Evolutionary conservation across 139 green algal genomes (phyloP), one percentile per base, ranked within the genome.

Genomic region (Chlorella sp.): DNA sequence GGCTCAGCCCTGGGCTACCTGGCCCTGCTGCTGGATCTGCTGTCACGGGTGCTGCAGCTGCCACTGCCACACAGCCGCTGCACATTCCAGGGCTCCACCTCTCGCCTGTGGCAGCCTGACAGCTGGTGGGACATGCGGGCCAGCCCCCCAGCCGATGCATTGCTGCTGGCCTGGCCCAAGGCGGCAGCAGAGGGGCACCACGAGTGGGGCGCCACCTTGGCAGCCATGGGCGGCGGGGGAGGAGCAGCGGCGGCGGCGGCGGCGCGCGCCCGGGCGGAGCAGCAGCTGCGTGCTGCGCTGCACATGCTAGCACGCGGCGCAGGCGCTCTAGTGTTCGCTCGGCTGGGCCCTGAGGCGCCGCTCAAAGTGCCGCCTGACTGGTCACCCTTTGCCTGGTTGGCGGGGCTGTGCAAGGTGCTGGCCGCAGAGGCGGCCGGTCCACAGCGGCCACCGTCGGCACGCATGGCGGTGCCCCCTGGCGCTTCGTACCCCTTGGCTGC

Each of bases 1-100:
- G 90, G 80, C 67, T 84, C 89, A 36, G 89, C 88, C 0, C 88
- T 96, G 56, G 93, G 93, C 79, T 95, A 95, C 90, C 55, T 91
- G 41, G 86, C 94, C 70, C 86, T 93, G 65, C 88, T 95, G 39
- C 26, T 92, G 4, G 92, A 96, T 65, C 80, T 94, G 34, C 84
- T 94, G 20, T 82, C 75, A 20, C 84, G 88, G 57, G 92, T 93
- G 73, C 87, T 94, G 39, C 90, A 91, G 32, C 91, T 89, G 0
- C 93, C 93, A 5, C 62, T 95, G 74, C 85, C 94, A 55, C 93
- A 95, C 84, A 60, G 51, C 51, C 89, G 93, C 73, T 81, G 87
- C 38, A 65, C 68, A 21, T 92, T 93, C 80, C 81, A 91, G 84
- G 90, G 81, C 75, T 92, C 88, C 72, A 93, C 89, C 68, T 91